Evolutionary conservation across 2,329 filamentous ascomycete species (phyloP).

Genomic region (Xylaria sp.): DNA sequence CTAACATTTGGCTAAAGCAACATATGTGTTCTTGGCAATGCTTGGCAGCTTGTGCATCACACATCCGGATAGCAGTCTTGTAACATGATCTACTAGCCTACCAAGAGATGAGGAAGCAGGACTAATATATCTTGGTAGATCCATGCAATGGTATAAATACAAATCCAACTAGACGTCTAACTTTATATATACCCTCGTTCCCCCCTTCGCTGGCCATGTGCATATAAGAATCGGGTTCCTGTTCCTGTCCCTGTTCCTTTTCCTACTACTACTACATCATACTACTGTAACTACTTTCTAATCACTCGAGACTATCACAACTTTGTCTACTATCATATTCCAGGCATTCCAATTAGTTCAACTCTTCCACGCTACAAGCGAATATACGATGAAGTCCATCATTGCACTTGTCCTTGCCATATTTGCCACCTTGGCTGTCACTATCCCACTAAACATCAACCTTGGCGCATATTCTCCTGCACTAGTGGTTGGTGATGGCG

Average conservation of each 20-base stretch:
- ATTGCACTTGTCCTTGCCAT: conserved; percentile 46
- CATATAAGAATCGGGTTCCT: background rate
- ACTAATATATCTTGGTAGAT: background rate
- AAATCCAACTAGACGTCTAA: background rate
- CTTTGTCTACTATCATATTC: too few species aligned
- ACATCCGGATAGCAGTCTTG: conserved; percentile 24
- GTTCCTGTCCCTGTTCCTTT: background rate
- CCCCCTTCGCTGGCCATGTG: conserved; percentile 2
- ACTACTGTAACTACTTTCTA: conserved; percentile 14
- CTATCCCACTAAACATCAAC: conserved; percentile 51
- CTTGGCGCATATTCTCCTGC: conserved; percentile 51
- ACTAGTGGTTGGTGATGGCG: conserved; percentile 55
- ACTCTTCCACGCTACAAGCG: background rate
- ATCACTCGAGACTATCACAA: too few species aligned
- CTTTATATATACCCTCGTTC: background rate
- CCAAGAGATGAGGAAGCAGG: background rate
- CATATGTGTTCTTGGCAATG: conserved; percentile 41
- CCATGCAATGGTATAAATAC: conserved; percentile 7
- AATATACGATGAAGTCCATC: conserved; percentile 42
- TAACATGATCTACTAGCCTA: conserved; percentile 22
- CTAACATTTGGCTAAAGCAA: conserved; percentile 45
- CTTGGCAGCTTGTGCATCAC: conserved; percentile 33
- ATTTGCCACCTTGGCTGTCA: conserved; percentile 45
- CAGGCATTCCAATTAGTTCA: background rate
- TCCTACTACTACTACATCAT: conserved; percentile 42